Base-by-base conservation (phyloP, 345 rosid species). In the Trapa bicornis region DNA sequence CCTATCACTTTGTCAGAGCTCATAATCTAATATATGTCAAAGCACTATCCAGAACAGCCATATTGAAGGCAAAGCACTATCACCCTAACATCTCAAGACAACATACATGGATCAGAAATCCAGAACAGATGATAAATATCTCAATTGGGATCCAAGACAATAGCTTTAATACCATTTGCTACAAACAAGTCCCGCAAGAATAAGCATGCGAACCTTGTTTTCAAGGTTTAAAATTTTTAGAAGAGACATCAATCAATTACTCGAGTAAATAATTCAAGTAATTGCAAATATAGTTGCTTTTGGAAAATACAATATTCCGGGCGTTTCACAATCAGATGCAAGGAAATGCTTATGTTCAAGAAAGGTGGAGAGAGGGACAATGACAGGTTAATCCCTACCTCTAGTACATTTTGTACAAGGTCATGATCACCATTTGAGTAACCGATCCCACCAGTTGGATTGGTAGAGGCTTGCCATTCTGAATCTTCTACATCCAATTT, bases 371-470 rank as follows among this genome's bases (percentile, higher is more conserved):
- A 52, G 7, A 61, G 14, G 6, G 15, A 13, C 4, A 38, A 17
- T 9, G 42, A 12, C 3, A 41, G 53, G 10, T 35, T 47, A 38
- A 10, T 2, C 56, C 74, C 32, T 79, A 94, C 97, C 91, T 87
- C 86, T 37, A 86, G 91, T 72, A 94, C 88, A 1, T 79, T 77
- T 56, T 75, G 84, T 56, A 84, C 80, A 29, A 94, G 82, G 73
- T 84, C 89, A 70, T 80, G 84, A 75, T 80, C 82, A 33, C 97
- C 97, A 72, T 84, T 91, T 45, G 99, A 84, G 70, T 81, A 87
- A 71, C 97, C 99, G 63, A 95, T 91, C 22, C 88, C 65, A 68
- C 77, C 87, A 14, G 84, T 67, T 5, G 79, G 84, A 71, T 81
- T 82, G 74, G 76, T 79, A 37, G 83, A 78, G 64, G 81, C 60